phyloP scores from a whole-genome alignment of 1,139 yeast genomes.

The Taphrina communis region DNA sequence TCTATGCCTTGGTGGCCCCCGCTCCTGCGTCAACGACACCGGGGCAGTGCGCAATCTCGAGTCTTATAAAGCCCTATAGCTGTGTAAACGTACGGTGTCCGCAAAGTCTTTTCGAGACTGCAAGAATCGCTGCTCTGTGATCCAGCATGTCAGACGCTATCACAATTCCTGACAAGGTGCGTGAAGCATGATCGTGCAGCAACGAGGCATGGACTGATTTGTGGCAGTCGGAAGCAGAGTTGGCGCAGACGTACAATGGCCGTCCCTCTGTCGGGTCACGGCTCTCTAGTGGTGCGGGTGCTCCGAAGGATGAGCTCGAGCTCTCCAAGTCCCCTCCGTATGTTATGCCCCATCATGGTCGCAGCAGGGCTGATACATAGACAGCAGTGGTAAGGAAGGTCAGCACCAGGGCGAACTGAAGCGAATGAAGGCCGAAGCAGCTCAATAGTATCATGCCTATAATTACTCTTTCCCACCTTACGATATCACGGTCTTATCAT shows the following conservation, averaged over 20 bases:
- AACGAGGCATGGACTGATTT: background rate
- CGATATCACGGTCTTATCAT: slow-evolving; percentile 3
- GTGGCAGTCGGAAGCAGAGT: slow-evolving; percentile 19
- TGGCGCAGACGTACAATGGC: slow-evolving; percentile 21
- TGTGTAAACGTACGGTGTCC: too few species aligned
- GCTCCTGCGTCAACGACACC: background rate
- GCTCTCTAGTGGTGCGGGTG: slow-evolving; percentile 1
- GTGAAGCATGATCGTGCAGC: background rate
- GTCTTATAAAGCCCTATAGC: too few species aligned
- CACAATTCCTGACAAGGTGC: slow-evolving; percentile 7
- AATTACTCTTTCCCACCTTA: background rate
- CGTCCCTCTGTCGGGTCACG: slow-evolving; percentile 15
- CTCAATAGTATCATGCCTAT: background rate
- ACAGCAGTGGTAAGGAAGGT: slow-evolving; percentile 25
- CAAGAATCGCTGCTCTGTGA: background rate
- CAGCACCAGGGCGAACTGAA: slow-evolving; percentile 20
- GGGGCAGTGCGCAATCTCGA: too few species aligned
- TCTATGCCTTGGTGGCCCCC: background rate
- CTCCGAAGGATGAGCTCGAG: slow-evolving; percentile 31
- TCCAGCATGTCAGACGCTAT: background rate
- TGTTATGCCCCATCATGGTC: background rate
- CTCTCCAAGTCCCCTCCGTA: slow-evolving; percentile 26
- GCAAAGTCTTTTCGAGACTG: too few species aligned
- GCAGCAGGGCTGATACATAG: background rate
- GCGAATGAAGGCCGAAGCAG: slow-evolving; percentile 22